These are phyloP conservation scores for Aspergillus alliaceus DNA, from an alignment of 2,329 filamentous ascomycete genomes.

Conservation along the genomic window DNA sequence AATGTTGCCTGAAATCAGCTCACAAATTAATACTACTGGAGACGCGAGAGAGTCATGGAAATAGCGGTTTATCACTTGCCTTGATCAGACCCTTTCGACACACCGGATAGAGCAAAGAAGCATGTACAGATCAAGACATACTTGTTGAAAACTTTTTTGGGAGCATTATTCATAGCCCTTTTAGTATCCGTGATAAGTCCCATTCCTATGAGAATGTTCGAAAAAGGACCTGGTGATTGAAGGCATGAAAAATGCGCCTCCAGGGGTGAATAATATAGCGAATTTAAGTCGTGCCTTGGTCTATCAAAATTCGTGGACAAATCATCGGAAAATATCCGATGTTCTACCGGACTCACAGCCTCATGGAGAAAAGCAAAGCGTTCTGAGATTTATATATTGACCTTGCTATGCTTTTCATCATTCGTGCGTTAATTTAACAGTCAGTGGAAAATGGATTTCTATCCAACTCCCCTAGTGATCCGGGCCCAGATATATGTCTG, in stretches of 20 bases:
- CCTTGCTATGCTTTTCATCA: not conserved
- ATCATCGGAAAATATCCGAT: constrained; percentile 1
- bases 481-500: constrained; percentile 37
- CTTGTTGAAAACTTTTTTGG: constrained; percentile 20
- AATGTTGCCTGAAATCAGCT: constrained; percentile 16
- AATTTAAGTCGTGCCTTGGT: not conserved
- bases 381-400: not conserved
- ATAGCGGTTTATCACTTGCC: not conserved
- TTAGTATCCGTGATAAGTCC: constrained; percentile 20
- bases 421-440: not conserved
- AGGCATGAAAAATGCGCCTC: not conserved
- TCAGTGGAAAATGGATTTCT: constrained; percentile 18
- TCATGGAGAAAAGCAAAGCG: not conserved
- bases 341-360: not conserved
- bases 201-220: constrained; percentile 9
- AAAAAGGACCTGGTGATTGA: not conserved
- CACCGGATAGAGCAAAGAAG: constrained; percentile 23
- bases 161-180: constrained; percentile 18
- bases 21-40: not conserved
- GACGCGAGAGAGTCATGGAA: not conserved
- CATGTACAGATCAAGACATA: constrained; percentile 19
- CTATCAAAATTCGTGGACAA: not conserved
- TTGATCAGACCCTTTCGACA: constrained; percentile 24
- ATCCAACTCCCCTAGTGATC: constrained; percentile 21
- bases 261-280: not conserved